These are phyloP conservation scores for Fagopyrum tataricum DNA, from an alignment of 148 eudicot species.

Conservation along the genomic window DNA sequence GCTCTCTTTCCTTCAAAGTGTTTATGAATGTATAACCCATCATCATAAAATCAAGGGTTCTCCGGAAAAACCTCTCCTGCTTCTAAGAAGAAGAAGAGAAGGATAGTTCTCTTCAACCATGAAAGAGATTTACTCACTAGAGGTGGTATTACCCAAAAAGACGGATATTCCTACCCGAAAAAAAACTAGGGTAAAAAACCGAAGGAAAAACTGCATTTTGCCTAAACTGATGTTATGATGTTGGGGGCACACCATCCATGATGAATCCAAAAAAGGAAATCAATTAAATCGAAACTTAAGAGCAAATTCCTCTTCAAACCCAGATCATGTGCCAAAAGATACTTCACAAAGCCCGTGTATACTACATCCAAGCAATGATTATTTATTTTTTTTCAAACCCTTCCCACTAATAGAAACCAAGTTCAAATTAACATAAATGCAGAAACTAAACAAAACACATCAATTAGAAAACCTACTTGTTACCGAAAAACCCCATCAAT, in stretches of 20 bases:
- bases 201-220: not conserved
- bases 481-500: not conserved
- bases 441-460: not conserved
- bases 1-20: not conserved
- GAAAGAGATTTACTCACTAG: not conserved
- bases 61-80: not conserved
- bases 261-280: constrained; percentile 2
- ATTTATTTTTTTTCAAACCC: not conserved
- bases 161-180: not conserved
- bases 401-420: constrained; percentile 1
- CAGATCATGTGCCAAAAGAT: not conserved
- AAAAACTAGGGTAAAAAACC: not conserved
- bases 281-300: not conserved
- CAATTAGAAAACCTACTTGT: not conserved
- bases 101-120: not conserved
- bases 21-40: not conserved
- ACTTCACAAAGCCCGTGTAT: not conserved
- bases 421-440: not conserved
- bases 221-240: not conserved
- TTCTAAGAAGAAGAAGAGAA: not conserved
- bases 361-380: not conserved
- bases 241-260: not conserved
- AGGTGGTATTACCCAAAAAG: not conserved
- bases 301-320: not conserved
- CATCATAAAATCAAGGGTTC: not conserved